phyloP scores from a whole-genome alignment of 345 rosid genomes.

The Hirschfeldia incana region DNA sequence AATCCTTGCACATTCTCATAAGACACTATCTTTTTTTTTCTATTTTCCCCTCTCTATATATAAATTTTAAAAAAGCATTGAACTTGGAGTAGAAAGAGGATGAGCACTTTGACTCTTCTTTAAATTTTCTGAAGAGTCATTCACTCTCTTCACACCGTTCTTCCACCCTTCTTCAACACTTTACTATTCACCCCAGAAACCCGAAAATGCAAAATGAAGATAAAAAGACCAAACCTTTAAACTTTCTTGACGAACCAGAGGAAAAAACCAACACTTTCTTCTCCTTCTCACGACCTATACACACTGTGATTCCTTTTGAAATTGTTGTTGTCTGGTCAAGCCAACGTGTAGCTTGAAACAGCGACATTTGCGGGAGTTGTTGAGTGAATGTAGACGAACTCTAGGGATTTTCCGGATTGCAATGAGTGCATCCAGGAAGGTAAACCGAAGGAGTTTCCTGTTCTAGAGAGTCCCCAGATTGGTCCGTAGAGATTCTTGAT shows the following conservation, averaged over 20 bases:
- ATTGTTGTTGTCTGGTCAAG: slow-evolving; percentile 43
- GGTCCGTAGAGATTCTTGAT: slow-evolving; percentile 90
- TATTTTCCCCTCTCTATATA: slow-evolving; percentile 34
- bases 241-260: slow-evolving; percentile 59
- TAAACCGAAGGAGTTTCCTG: slow-evolving; percentile 57
- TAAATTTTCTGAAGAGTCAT: slow-evolving; percentile 40
- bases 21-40: slow-evolving; percentile 19
- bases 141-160: slow-evolving; percentile 42
- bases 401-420: slow-evolving; percentile 71
- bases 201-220: slow-evolving; percentile 40
- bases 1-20: slow-evolving; percentile 38
- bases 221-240: slow-evolving; percentile 40
- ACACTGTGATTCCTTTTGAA: slow-evolving; percentile 23
- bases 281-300: slow-evolving; percentile 35
- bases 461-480: slow-evolving; percentile 76
- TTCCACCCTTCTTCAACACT: slow-evolving; percentile 36
- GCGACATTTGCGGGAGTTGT: slow-evolving; percentile 64
- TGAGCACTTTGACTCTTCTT: slow-evolving; percentile 71
- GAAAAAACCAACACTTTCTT: slow-evolving; percentile 33
- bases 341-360: slow-evolving; percentile 73
- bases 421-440: slow-evolving; percentile 78
- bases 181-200: slow-evolving; percentile 32
- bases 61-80: slow-evolving; percentile 16
- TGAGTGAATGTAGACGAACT: slow-evolving; percentile 88
- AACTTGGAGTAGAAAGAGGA: slow-evolving; percentile 81